A percentile compares a stretch with the other conserved stretches of the same genome.
These are phyloP conservation scores for Crataegus laevigata DNA, from an alignment of 306 rosid genomes.

Conservation along the genomic window DNA sequence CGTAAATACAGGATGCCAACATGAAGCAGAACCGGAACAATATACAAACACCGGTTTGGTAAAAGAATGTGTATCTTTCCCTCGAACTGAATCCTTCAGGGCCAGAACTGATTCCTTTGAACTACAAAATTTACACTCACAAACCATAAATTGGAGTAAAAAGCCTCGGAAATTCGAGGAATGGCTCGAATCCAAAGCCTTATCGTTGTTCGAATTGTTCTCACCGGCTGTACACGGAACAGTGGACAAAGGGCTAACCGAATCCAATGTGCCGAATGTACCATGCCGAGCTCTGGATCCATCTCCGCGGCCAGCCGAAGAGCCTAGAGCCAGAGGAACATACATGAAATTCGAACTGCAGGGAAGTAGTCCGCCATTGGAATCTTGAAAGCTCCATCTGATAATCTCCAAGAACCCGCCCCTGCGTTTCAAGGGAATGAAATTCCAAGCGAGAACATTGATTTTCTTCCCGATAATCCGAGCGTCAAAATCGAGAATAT, in stretches of 20 bases:
- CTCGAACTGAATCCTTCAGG: constrained; percentile 21
- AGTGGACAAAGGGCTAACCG: constrained; percentile 43
- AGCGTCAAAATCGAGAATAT: constrained; percentile 46
- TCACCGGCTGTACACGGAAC: constrained; percentile 44
- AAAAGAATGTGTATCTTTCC: constrained; percentile 38
- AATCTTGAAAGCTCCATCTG: constrained; percentile 45
- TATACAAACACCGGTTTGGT: constrained; percentile 42
- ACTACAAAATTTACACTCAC: constrained; percentile 51
- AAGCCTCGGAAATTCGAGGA: constrained; percentile 44
- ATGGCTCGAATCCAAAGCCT: constrained; percentile 14
- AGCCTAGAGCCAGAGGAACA: constrained; percentile 21
- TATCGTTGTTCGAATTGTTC: not conserved
- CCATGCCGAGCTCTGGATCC: constrained; percentile 25
- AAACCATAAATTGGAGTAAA: constrained; percentile 42
- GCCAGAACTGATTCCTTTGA: constrained; percentile 20
- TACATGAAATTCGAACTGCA: constrained; percentile 6
- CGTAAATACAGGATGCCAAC: constrained; percentile 64
- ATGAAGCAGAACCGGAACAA: constrained; percentile 51
- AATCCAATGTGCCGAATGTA: constrained; percentile 46
- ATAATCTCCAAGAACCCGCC: constrained; percentile 69
- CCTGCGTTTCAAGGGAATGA: constrained; percentile 48
- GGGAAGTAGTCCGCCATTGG: constrained; percentile 3
- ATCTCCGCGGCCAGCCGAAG: not conserved
- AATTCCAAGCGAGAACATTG: constrained; percentile 62
- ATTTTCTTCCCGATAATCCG: constrained; percentile 35